phyloP scores from a whole-genome alignment of 768 basidiomycete species.

The Neoboletus brunneissimus region DNA sequence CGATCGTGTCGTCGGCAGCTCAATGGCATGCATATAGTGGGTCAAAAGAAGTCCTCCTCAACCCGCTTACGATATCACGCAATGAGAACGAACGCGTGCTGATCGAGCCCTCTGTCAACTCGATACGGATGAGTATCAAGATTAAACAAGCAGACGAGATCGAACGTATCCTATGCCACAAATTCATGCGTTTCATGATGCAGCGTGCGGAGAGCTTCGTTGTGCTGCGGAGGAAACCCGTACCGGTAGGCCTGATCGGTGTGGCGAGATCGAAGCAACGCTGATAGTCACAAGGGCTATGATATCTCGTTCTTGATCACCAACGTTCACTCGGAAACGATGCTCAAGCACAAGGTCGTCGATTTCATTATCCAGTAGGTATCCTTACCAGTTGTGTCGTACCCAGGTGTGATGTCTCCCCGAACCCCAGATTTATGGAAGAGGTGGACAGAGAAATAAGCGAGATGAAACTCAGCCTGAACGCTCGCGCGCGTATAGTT shows the following conservation, averaged over 20 bases:
- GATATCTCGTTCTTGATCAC: conserved; percentile 99
- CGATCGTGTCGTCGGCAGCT: not conserved
- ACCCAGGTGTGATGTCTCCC: not conserved
- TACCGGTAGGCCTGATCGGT: conserved; percentile 54
- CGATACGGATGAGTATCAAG: conserved; percentile 93
- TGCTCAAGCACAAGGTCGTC: conserved; percentile 99
- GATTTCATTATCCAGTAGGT: conserved; percentile 98
- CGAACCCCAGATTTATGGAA: conserved; percentile 80
- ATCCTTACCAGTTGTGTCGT: conserved; percentile 8
- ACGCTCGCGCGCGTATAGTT: conserved; percentile 93
- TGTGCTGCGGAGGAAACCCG: conserved; percentile 91
- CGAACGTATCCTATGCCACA: conserved; percentile 94
- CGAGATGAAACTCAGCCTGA: conserved; percentile 97
- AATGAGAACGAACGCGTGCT: conserved; percentile 97
- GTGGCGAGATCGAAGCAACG: conserved; percentile 6
- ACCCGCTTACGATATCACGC: conserved; percentile 90
- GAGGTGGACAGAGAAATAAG: conserved; percentile 99
- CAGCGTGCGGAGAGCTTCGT: conserved; percentile 97
- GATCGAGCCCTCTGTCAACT: conserved; percentile 97
- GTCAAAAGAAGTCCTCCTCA: conserved; percentile 92
- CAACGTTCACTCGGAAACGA: conserved; percentile 93
- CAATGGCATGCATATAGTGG: conserved; percentile 46
- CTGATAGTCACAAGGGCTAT: conserved; percentile 67
- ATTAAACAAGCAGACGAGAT: conserved; percentile 99
- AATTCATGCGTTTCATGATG: conserved; percentile 99